A percentile compares a stretch with the other conserved stretches of the same genome.
Evolutionary conservation across 768 basidiomycete species (phyloP).

Genomic region (Lactifluus volemus): DNA sequence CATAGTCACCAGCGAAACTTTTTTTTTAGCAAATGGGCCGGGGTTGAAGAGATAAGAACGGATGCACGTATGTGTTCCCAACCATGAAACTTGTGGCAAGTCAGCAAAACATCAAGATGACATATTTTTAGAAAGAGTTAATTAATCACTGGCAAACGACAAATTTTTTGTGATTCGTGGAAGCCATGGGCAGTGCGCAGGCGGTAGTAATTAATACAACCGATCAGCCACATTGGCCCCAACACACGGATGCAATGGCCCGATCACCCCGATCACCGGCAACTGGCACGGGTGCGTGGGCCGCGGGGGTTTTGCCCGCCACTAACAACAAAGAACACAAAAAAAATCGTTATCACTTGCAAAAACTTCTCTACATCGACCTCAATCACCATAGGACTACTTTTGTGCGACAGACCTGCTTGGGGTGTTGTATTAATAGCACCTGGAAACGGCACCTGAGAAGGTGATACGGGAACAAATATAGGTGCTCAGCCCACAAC

Average conservation of each 20-base stretch:
- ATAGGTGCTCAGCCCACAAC: not conserved
- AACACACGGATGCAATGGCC: too few species aligned
- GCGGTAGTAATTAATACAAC: too few species aligned
- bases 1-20: not conserved
- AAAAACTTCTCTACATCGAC: not conserved
- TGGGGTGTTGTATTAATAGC: not conserved
- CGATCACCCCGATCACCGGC: too few species aligned
- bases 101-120: not conserved
- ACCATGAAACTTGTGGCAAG: slow-evolving; percentile 8
- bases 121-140: not conserved
- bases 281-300: too few species aligned
- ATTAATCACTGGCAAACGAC: slow-evolving; percentile 16
- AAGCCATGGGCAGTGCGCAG: not conserved
- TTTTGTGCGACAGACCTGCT: not conserved
- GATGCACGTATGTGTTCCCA: slow-evolving; percentile 3
- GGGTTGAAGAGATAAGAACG: too few species aligned
- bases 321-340: too few species aligned
- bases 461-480: not conserved
- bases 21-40: not conserved
- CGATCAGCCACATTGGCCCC: too few species aligned
- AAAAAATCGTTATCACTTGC: too few species aligned
- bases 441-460: not conserved
- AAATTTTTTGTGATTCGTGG: not conserved
- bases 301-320: too few species aligned
- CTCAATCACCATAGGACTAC: not conserved